These are phyloP conservation scores for Alternaria panax DNA, from an alignment of 2,329 filamentous ascomycete species.

Conservation along the genomic window DNA sequence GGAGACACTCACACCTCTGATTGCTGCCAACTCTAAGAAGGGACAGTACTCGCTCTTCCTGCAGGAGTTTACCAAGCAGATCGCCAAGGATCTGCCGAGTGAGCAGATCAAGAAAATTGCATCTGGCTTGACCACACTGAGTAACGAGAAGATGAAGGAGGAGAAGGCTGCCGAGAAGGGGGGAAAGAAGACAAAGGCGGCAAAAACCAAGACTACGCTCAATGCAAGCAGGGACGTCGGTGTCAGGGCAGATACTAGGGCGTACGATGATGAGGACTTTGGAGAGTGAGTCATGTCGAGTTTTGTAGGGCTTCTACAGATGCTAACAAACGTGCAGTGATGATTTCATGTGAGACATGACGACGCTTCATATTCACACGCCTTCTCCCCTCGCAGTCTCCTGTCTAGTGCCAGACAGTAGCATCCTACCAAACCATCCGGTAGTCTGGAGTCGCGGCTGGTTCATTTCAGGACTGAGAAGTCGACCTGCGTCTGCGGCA, in stretches of 20 bases:
- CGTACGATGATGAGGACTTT: conserved; percentile 84
- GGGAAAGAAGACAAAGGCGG: conserved; percentile 95
- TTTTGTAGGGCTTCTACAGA: not conserved
- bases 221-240: conserved; percentile 68
- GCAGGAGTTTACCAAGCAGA: conserved; percentile 87
- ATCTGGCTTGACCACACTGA: conserved; percentile 83
- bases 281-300: conserved; percentile 77
- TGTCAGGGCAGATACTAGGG: conserved; percentile 70
- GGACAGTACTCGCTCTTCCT: conserved; percentile 89
- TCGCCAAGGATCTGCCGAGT: conserved; percentile 85
- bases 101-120: conserved; percentile 97
- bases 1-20: conserved; percentile 78
- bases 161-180: conserved; percentile 95
- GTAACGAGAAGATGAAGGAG: conserved; percentile 98
- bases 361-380: not conserved
- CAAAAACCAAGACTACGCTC: conserved; percentile 90
- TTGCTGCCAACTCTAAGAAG: conserved; percentile 80
- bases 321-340: conserved; percentile 42
- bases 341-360: conserved; percentile 49
- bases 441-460: conserved; percentile 1
- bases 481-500: not conserved
- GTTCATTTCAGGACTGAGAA: not conserved
- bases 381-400: not conserved
- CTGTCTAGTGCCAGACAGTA: not conserved
- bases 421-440: not conserved